Base-by-base conservation (phyloP, 108 stramenopile genomes). In the Nannochloropsis salina region DNA sequence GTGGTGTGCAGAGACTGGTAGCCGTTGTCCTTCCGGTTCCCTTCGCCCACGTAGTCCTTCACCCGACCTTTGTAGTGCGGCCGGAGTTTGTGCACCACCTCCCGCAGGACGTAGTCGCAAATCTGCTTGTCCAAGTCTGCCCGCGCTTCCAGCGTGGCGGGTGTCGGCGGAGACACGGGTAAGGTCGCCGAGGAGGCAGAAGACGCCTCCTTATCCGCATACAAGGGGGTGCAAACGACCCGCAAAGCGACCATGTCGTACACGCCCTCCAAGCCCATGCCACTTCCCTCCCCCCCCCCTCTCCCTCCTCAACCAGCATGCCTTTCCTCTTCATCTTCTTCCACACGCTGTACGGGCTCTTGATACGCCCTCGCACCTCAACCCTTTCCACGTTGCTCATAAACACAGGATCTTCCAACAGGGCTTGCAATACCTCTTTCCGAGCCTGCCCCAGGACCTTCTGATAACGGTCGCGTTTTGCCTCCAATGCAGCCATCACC, bases 1-100 rank as follows among this genome's bases (percentile, higher is more conserved):
- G 93, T 94, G 86, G 94, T 93, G 85, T 95, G 95, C 31, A 95
- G 86, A 79, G 93, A 93, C 82, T 94, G 94, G 88, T 95, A 95
- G 74, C 95, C 95, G 87, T 95, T 95, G n/a, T 84, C 45, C 85
- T 95, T 95, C 47, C 94, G 94, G 41, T 86, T 80, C 21, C 86
- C 61, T n/a, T 74, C 61, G 61, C 61, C 92, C 84, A 95, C 89
- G 88, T 95, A 95, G 87, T 95, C 95, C 92, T 95, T 95, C 89
- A 93, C 92, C 43, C 94, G 91, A 22, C 20, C 15, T 74, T 74
- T 74, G 61, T 74, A 74, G n/a, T 74, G 61, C 61, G 61, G 61
- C 15, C 61, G 61, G 4, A 74, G 61, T 8, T 74, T 74, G 61
- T 74, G 61, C 4, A 74, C 61, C 6, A 74, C 61, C n/a, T 74